Evolutionary conservation across 805 yeast genomes (phyloP).

Genomic region (Saccharomycopsis sp.): DNA sequence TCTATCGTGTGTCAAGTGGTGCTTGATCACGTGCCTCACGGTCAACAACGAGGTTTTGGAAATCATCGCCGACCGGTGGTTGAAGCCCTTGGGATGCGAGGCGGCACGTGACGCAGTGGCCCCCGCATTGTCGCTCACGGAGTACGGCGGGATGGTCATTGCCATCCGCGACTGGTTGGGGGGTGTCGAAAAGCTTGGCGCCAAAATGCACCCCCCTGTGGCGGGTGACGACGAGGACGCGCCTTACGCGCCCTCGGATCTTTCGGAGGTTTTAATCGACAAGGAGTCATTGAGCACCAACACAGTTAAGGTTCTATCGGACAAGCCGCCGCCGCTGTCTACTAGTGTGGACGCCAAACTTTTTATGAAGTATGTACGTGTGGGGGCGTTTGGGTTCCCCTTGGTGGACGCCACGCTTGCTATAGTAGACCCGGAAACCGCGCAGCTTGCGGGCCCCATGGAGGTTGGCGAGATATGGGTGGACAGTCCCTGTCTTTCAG

Average conservation of each 20-base stretch:
- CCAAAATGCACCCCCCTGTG: conserved; percentile 32
- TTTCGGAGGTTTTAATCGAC: conserved; percentile 66
- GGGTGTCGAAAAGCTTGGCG: conserved; percentile 55
- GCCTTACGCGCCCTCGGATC: conserved; percentile 29
- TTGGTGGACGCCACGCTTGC: conserved; percentile 91
- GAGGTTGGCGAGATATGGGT: conserved; percentile 97
- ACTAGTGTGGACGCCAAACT: conserved; percentile 34
- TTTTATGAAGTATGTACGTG: conserved; percentile 32
- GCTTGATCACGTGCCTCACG: conserved; percentile 78
- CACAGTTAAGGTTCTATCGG: conserved; percentile 58
- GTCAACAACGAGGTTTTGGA: conserved; percentile 92
- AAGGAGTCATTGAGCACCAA: conserved; percentile 68
- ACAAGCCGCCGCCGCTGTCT: conserved; percentile 42
- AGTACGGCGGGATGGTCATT: conserved; percentile 94
- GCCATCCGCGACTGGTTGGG: conserved; percentile 90
- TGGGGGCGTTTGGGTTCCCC: conserved; percentile 92
- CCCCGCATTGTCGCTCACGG: conserved; percentile 82
- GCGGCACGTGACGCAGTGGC: conserved; percentile 71
- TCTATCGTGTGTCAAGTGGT: conserved; percentile 78
- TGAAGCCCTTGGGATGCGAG: conserved; percentile 81
- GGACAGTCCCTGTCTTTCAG: conserved; percentile 86
- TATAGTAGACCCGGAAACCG: conserved; percentile 89
- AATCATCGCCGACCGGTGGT: conserved; percentile 81
- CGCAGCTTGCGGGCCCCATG: conserved; percentile 60
- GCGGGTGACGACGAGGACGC: conserved; percentile 34